These are phyloP conservation scores for Annulohypoxylon maeteangense DNA, from an alignment of 495 filamentous ascomycete genomes.

Conservation along the genomic window DNA sequence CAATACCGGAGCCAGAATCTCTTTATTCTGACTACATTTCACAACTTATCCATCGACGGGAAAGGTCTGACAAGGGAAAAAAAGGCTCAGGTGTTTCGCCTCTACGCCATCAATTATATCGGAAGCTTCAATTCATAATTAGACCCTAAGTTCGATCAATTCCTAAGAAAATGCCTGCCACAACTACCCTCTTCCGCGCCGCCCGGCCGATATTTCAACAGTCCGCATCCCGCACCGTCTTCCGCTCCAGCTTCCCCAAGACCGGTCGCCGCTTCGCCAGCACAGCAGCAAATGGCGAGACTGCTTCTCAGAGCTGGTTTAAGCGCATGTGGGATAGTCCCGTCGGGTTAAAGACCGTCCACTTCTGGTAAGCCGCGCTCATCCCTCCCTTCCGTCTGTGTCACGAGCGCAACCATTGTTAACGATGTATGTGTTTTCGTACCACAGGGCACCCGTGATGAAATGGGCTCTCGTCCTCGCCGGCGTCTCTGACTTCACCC, in stretches of 20 bases:
- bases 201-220: conserved; percentile 60
- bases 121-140: conserved; percentile 14
- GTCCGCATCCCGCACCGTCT: conserved; percentile 50
- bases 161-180: conserved; percentile 48
- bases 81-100: conserved; percentile 16
- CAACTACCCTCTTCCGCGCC: conserved; percentile 59
- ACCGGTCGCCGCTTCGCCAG: conserved; percentile 73
- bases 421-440: neutral
- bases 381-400: neutral
- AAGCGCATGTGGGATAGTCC: conserved; percentile 87
- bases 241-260: conserved; percentile 62
- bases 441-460: conserved; percentile 90
- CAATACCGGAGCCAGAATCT: conserved; percentile 13
- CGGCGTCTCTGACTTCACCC: conserved; percentile 89
- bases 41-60: neutral
- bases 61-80: conserved; percentile 9
- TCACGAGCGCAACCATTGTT: conserved; percentile 13
- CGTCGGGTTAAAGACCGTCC: conserved; percentile 92
- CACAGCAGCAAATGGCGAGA: conserved; percentile 57
- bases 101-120: neutral
- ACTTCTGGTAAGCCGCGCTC: conserved; percentile 80
- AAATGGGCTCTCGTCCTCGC: conserved; percentile 96
- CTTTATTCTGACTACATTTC: conserved; percentile 26
- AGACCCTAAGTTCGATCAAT: conserved; percentile 12
- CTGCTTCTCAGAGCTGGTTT: conserved; percentile 66